Evolutionary conservation across 108 stramenopile genomes (phyloP).

Genomic region (Pseudonitzschia pungens): DNA sequence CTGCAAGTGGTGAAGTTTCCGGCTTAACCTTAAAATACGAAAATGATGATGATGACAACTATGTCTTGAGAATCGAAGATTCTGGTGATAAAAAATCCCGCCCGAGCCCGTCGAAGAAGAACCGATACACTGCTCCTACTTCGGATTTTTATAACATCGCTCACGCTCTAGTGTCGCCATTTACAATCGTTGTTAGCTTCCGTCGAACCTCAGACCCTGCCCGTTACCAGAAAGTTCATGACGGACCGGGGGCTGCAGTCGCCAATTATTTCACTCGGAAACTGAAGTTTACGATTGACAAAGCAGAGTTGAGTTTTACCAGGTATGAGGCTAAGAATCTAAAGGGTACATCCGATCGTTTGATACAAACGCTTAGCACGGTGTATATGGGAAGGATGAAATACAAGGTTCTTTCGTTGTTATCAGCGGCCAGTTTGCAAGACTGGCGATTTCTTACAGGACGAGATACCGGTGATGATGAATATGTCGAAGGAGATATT

Average conservation of each 20-base stretch:
- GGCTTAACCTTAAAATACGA: constrained; percentile 62
- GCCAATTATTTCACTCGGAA: constrained; percentile 78
- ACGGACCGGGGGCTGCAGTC: constrained; percentile 60
- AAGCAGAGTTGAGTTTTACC: constrained; percentile 75
- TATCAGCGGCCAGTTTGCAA: constrained; percentile 80
- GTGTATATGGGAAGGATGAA: constrained; percentile 80
- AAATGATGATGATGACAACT: constrained; percentile 73
- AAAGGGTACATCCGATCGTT: constrained; percentile 77
- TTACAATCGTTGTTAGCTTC: constrained; percentile 70
- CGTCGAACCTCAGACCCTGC: constrained; percentile 69
- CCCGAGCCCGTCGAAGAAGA: neutral
- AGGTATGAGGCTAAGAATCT: constrained; percentile 68
- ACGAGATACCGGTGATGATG: constrained; percentile 79
- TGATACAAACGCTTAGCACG: constrained; percentile 70
- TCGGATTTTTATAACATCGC: constrained; percentile 75
- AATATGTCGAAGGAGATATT: constrained; percentile 84
- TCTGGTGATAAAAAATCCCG: constrained; percentile 30
- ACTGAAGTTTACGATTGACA: constrained; percentile 80
- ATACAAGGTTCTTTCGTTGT: constrained; percentile 69
- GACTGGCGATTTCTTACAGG: constrained; percentile 85
- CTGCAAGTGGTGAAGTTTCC: constrained; percentile 68
- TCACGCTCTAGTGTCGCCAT: constrained; percentile 71
- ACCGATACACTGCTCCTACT: constrained; percentile 64
- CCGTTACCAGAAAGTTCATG: constrained; percentile 51
- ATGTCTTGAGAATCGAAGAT: constrained; percentile 55